A percentile compares a stretch with the other conserved stretches of the same genome.
Evolutionary conservation across 495 filamentous ascomycete species (phyloP).

Genomic region (Penicillium flavigenum): DNA sequence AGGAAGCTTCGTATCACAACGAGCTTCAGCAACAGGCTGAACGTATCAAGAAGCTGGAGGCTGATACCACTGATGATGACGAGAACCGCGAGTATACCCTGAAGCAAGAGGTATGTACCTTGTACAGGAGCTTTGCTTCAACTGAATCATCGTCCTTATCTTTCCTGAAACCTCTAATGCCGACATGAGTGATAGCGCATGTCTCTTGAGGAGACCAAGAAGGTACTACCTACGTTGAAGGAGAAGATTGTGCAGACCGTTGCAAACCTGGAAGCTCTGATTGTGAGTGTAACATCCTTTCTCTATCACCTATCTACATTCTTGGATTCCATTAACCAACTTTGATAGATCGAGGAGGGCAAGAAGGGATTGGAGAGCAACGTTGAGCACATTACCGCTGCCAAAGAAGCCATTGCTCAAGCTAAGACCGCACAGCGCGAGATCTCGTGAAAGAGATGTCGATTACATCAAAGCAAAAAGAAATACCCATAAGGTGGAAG

Average conservation of each 20-base stretch:
- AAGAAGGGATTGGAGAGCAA: conserved; percentile 49
- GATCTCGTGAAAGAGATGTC: conserved; percentile 31
- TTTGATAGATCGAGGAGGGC: conserved; percentile 43
- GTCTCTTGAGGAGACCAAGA: conserved; percentile 79
- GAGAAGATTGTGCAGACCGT: conserved; percentile 66
- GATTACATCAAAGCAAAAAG: conserved; percentile 12
- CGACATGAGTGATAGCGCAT: conserved; percentile 54
- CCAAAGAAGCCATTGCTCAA: conserved; percentile 60
- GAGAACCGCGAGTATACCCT: conserved; percentile 69
- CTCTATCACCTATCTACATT: conserved; percentile 17
- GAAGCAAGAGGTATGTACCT: conserved; percentile 72
- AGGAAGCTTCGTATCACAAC: conserved; percentile 84
- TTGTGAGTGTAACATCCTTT: conserved; percentile 46
- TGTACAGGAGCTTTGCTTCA: neutral
- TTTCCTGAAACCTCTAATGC: neutral
- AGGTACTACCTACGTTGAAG: conserved; percentile 67
- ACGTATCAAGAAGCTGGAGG: conserved; percentile 64
- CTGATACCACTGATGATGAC: conserved; percentile 50
- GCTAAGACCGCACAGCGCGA: conserved; percentile 52
- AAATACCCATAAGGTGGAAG: conserved; percentile 18
- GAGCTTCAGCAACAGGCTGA: conserved; percentile 71
- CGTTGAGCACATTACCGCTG: conserved; percentile 54
- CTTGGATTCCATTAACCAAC: conserved; percentile 4
- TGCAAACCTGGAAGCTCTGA: conserved; percentile 61
- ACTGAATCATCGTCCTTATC: neutral